These are phyloP conservation scores for Leccinum subrobustum DNA, from an alignment of 1,284 basidiomycete species.

Conservation along the genomic window DNA sequence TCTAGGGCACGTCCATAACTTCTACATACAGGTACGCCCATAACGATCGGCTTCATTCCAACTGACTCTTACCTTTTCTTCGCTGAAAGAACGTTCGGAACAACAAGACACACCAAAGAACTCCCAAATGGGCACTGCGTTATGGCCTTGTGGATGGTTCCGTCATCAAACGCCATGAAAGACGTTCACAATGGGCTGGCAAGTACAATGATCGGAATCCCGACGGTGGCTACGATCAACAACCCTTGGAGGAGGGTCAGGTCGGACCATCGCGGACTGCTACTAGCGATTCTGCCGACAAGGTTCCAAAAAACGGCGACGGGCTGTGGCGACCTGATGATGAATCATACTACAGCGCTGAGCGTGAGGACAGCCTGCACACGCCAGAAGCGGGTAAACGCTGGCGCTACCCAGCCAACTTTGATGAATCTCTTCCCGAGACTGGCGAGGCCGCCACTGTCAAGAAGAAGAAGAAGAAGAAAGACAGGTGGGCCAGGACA, in stretches of 20 bases:
- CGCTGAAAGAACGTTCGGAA: constrained; percentile 83
- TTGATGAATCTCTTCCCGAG: constrained; percentile 56
- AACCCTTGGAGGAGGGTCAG: constrained; percentile 80
- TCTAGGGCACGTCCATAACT: constrained; percentile 82
- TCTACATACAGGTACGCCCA: constrained; percentile 77
- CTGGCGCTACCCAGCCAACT: constrained; percentile 83
- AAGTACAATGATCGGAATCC: constrained; percentile 85
- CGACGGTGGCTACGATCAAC: constrained; percentile 68
- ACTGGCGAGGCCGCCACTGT: constrained; percentile 44
- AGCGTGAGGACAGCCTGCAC: constrained; percentile 38
- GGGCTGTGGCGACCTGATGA: constrained; percentile 68
- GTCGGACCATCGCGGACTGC: constrained; percentile 23
- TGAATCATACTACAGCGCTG: constrained; percentile 65
- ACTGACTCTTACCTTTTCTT: constrained; percentile 12
- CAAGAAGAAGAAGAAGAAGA: constrained; percentile 72
- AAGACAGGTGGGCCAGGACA: constrained; percentile 80
- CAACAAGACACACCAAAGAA: constrained; percentile 88
- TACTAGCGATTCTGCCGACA: constrained; percentile 15
- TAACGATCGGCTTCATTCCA: constrained; percentile 1
- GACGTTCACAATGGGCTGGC: constrained; percentile 82
- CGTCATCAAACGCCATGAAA: constrained; percentile 73
- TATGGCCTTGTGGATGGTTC: constrained; percentile 84
- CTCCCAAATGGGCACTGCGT: constrained; percentile 91
- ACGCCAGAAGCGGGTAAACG: constrained; percentile 44
- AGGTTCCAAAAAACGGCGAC: constrained; percentile 41